These are phyloP conservation scores for Pichia heedii DNA, from an alignment of 805 yeast genomes.

Conservation along the genomic window DNA sequence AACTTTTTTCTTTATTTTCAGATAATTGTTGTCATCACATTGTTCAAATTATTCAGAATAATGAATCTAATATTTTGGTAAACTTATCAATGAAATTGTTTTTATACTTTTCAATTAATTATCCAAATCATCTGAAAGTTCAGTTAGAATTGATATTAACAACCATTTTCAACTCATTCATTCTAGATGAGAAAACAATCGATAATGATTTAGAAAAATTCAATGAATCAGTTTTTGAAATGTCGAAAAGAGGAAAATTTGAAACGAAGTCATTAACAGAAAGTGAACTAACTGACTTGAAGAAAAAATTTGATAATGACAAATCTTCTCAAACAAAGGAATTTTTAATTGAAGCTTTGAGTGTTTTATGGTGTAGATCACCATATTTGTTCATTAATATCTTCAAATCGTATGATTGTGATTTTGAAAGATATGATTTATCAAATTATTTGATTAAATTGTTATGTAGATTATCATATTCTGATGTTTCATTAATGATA, in stretches of 20 bases:
- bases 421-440: slow-evolving; percentile 75
- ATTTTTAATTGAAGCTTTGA: slow-evolving; percentile 71
- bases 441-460: slow-evolving; percentile 58
- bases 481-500: slow-evolving; percentile 72
- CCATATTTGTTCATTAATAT: slow-evolving; percentile 69
- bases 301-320: slow-evolving; percentile 37
- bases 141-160: slow-evolving; percentile 72
- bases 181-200: slow-evolving; percentile 20
- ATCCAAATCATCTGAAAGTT: slow-evolving; percentile 57
- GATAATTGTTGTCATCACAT: slow-evolving; percentile 82
- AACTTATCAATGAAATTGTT: slow-evolving; percentile 71
- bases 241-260: slow-evolving; percentile 20
- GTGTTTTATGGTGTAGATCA: slow-evolving; percentile 72
- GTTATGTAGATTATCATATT: slow-evolving; percentile 69
- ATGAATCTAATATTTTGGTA: slow-evolving; percentile 63
- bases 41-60: slow-evolving; percentile 65
- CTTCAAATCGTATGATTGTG: slow-evolving; percentile 84
- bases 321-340: slow-evolving; percentile 53
- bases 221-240: slow-evolving; percentile 23
- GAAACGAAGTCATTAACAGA: slow-evolving; percentile 20
- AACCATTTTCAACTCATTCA: slow-evolving; percentile 44
- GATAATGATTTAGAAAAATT: slow-evolving; percentile 21
- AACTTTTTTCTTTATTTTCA: slow-evolving; percentile 57
- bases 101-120: slow-evolving; percentile 58
- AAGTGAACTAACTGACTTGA: slow-evolving; percentile 20